These are phyloP conservation scores for Candida andamanensis DNA, from an alignment of 805 yeast species.

Conservation along the genomic window DNA sequence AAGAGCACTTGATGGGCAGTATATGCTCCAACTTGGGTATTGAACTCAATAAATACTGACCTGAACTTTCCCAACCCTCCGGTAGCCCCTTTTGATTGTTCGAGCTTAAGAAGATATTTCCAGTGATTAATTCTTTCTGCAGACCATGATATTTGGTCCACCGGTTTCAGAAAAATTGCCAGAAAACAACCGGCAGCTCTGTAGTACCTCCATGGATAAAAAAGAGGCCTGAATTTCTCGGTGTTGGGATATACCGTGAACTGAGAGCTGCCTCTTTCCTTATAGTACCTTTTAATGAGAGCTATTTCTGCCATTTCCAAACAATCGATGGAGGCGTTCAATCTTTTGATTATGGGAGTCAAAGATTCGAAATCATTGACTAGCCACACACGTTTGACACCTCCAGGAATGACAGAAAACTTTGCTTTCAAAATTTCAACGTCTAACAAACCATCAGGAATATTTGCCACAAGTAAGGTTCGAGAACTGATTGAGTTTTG, in stretches of 20 bases:
- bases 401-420: constrained; percentile 46
- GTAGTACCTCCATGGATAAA: constrained; percentile 20
- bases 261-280: constrained; percentile 1
- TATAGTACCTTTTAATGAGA: constrained; percentile 14
- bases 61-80: constrained; percentile 22
- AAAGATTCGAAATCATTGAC: constrained; percentile 30
- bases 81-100: constrained; percentile 9
- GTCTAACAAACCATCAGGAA: constrained; percentile 34
- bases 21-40: constrained; percentile 51
- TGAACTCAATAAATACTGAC: constrained; percentile 61
- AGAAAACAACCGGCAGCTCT: constrained; percentile 19
- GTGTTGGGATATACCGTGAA: constrained; percentile 2
- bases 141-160: constrained; percentile 25
- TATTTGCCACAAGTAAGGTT: constrained; percentile 40
- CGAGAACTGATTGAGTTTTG: constrained; percentile 20
- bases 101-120: constrained; percentile 8
- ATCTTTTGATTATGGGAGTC: constrained; percentile 16
- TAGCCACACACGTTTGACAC: constrained; percentile 56
- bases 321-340: constrained; percentile 20
- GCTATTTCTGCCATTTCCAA: constrained; percentile 25
- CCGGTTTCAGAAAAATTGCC: constrained; percentile 23
- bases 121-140: constrained; percentile 13
- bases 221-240: constrained; percentile 9
- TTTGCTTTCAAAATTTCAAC: constrained; percentile 18
- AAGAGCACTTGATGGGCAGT: constrained; percentile 58